These are phyloP conservation scores for Ophiostoma populinum DNA, from an alignment of 2,329 filamentous ascomycete genomes.

Conservation along the genomic window DNA sequence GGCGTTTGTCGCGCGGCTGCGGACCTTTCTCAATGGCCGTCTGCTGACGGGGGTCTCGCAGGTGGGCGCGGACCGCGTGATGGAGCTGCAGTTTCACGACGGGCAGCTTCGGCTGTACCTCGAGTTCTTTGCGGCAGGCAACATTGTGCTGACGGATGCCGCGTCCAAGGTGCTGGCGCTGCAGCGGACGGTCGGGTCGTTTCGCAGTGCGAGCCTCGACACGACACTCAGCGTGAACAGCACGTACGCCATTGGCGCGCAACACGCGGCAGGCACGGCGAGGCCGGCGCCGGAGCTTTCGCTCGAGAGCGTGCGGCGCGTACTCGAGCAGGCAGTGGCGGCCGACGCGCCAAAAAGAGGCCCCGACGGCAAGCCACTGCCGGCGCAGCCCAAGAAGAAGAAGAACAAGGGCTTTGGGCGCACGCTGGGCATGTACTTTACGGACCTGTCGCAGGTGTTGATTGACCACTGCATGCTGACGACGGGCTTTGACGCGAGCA, in stretches of 20 bases:
- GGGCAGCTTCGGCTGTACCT: constrained; percentile 75
- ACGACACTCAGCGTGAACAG: constrained; percentile 11
- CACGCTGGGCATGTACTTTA: constrained; percentile 66
- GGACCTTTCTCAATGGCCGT: constrained; percentile 77
- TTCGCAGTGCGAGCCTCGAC: constrained; percentile 12
- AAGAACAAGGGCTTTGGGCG: constrained; percentile 62
- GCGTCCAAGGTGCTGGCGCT: constrained; percentile 70
- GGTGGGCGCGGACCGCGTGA: constrained; percentile 81
- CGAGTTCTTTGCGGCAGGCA: constrained; percentile 90
- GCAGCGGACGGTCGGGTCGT: constrained; percentile 30
- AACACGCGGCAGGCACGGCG: constrained; percentile 27
- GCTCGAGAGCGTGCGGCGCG: constrained; percentile 50
- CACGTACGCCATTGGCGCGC: constrained; percentile 39
- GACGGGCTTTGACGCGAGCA: constrained; percentile 42
- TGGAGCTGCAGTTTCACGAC: constrained; percentile 86
- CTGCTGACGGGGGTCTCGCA: constrained; percentile 67
- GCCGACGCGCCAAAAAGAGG: constrained; percentile 20
- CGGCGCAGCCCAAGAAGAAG: constrained; percentile 25
- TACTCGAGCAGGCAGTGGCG: constrained; percentile 43
- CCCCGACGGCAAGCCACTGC: constrained; percentile 3
- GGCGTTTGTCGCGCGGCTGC: constrained; percentile 65
- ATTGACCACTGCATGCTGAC: constrained; percentile 66
- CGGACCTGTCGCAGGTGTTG: constrained; percentile 73
- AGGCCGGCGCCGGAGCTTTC: constrained; percentile 67
- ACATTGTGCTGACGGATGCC: constrained; percentile 79